These are phyloP conservation scores for Exophiala calicioides DNA, from an alignment of 2,329 filamentous ascomycete genomes.

Conservation along the genomic window DNA sequence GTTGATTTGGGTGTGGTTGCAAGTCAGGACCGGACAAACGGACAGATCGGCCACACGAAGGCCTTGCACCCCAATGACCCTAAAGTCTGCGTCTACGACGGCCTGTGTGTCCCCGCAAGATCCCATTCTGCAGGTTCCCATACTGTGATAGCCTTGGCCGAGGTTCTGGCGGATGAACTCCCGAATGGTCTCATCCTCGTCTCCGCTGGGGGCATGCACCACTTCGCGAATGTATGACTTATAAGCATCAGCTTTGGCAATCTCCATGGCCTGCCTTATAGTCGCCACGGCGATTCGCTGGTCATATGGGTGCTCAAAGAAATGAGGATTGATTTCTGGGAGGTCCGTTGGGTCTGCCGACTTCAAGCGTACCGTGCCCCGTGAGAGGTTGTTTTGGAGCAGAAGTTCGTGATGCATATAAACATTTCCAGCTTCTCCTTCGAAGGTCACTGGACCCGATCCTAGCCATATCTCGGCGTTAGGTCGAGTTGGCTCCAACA, in stretches of 20 bases:
- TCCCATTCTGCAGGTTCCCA: conserved; percentile 61
- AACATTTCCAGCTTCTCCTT: too few relatives aligned
- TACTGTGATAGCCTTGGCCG: conserved; percentile 57
- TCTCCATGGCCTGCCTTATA: conserved; percentile 45
- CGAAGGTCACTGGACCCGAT: too few relatives aligned
- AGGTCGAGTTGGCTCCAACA: conserved; percentile 56
- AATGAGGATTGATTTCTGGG: conserved; percentile 56
- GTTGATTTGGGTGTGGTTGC: conserved; percentile 53
- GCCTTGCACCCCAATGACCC: conserved; percentile 40
- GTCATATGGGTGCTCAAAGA: conserved; percentile 58
- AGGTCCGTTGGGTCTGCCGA: conserved; percentile 55
- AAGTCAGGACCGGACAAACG: conserved; percentile 44
- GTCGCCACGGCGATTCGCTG: conserved; percentile 52
- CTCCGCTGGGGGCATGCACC: conserved; percentile 48
- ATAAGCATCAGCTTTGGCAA: conserved; percentile 49
- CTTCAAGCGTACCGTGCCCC: conserved; percentile 55
- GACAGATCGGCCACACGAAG: conserved; percentile 49
- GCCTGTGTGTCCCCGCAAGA: conserved; percentile 46
- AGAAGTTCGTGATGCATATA: too few relatives aligned
- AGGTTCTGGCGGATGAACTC: conserved; percentile 49
- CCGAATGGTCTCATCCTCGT: conserved; percentile 57
- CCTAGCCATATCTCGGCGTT: conserved; percentile 61
- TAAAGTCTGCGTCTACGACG: conserved; percentile 51
- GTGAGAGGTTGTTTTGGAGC: conserved; percentile 56
- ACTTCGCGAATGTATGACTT: conserved; percentile 46